Evolutionary conservation across 371 early-diverging fungal species (phyloP).

Genomic region (Mortierella sp.): DNA sequence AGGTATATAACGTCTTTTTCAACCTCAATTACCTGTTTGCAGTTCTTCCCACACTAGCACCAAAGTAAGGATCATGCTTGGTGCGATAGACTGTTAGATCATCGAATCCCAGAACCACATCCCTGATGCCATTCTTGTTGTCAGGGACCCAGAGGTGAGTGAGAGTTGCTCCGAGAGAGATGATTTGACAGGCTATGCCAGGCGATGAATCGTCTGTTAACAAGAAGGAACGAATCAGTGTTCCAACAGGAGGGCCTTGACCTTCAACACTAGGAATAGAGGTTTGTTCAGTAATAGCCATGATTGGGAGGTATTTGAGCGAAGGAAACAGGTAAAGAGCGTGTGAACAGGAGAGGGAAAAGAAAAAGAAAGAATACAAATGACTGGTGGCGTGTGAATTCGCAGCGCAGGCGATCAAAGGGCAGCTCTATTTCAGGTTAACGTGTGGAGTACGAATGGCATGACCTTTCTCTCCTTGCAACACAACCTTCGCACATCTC

Average conservation of each 20-base stretch:
- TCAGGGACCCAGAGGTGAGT: conserved; percentile 60
- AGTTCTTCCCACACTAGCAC: conserved; percentile 63
- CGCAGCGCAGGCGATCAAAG: not conserved
- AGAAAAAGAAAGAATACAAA: not conserved
- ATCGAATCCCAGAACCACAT: conserved; percentile 67
- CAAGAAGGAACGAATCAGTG: conserved; percentile 44
- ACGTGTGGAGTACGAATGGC: not conserved
- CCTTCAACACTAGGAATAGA: conserved; percentile 27
- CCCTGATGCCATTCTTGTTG: conserved; percentile 35
- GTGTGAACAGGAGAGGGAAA: not conserved
- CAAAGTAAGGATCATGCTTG: conserved; percentile 61
- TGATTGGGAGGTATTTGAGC: not conserved
- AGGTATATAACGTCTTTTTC: not conserved
- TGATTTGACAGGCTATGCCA: conserved; percentile 47
- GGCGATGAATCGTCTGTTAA: conserved; percentile 43
- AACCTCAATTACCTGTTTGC: conserved; percentile 38
- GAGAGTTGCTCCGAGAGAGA: conserved; percentile 61
- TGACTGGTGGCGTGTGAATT: not conserved
- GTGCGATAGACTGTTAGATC: conserved; percentile 55
- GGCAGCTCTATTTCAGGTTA: not conserved
- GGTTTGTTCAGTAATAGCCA: conserved; percentile 33
- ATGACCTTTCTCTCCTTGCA: not conserved
- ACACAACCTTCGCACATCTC: not conserved
- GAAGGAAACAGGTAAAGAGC: not conserved
- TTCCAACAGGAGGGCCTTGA: conserved; percentile 37